phyloP scores from a whole-genome alignment of 179 eudicot species.

The Camellia oleifera region DNA sequence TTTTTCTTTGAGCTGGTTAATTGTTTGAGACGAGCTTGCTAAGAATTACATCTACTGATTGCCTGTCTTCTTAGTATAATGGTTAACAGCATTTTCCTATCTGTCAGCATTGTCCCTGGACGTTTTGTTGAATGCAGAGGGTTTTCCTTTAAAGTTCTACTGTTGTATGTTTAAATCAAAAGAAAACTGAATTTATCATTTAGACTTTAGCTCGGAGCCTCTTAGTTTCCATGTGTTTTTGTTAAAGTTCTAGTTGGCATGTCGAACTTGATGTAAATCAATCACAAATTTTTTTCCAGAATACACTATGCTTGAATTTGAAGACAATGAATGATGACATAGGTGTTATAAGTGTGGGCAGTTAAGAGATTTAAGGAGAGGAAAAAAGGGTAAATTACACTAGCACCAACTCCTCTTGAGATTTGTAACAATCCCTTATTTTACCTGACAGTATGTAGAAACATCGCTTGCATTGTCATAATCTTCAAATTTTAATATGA shows the following conservation, averaged over 20 bases:
- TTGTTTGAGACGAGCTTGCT: background rate
- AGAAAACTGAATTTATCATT: background rate
- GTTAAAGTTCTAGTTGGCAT: background rate
- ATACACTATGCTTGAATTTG: background rate
- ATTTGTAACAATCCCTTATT: too few species aligned
- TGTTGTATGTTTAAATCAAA: background rate
- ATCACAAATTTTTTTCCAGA: background rate
- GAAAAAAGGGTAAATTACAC: too few species aligned
- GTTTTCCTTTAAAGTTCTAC: background rate
- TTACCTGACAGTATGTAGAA: too few species aligned
- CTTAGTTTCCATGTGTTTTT: background rate
- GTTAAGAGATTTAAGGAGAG: too few species aligned
- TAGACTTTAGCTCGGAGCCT: background rate
- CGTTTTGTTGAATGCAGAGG: background rate
- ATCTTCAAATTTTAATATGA: too few species aligned
- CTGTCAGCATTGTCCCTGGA: background rate
- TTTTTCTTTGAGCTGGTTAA: background rate
- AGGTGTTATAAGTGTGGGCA: too few species aligned
- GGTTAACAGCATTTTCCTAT: background rate
- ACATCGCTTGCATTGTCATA: too few species aligned
- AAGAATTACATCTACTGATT: background rate
- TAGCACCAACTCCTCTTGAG: too few species aligned
- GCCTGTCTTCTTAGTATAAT: background rate
- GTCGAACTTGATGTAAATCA: background rate
- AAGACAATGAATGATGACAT: background rate